Conservation (phyloP, 2,329 filamentous ascomycete genomes). For the Hypoxylon sp. region DNA sequence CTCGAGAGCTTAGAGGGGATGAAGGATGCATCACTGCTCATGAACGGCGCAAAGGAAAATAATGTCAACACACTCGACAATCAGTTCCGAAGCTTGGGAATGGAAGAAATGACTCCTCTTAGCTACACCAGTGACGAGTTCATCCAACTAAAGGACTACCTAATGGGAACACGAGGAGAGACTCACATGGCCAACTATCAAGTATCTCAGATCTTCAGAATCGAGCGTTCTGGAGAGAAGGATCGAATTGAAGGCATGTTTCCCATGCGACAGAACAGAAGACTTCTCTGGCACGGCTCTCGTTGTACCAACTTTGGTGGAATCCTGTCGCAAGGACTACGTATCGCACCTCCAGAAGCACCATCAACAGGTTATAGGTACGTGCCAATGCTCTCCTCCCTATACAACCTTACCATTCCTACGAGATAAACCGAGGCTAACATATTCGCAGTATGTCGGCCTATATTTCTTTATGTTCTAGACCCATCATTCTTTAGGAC, state of each 20-base stretch:
- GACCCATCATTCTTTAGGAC: no score
- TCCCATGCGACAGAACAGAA: conserved; percentile 72
- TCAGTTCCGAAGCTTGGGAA: conserved; percentile 78
- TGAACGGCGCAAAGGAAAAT: conserved; percentile 75
- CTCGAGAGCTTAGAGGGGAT: conserved; percentile 87
- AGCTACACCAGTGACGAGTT: conserved; percentile 74
- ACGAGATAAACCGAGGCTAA: conserved; percentile 17
- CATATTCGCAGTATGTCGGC: conserved; percentile 32
- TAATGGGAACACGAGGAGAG: conserved; percentile 74
- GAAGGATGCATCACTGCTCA: conserved; percentile 84
- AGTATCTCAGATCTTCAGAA: conserved; percentile 84
- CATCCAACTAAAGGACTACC: conserved; percentile 74
- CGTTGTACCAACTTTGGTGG: conserved; percentile 88
- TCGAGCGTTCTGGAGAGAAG: conserved; percentile 80
- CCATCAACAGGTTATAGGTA: conserved; percentile 80
- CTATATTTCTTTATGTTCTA: background rate
- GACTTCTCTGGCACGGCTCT: conserved; percentile 90
- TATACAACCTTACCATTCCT: background rate
- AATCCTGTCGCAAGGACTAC: conserved; percentile 87
- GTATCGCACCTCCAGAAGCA: conserved; percentile 90
- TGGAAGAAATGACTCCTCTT: conserved; percentile 83
- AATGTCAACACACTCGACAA: conserved; percentile 76
- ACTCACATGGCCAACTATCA: conserved; percentile 75
- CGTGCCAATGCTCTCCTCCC: conserved; percentile 2
- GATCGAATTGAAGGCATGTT: conserved; percentile 74